These are phyloP conservation scores for Cerioporus squamosus DNA, from an alignment of 1,284 basidiomycete genomes.

Conservation along the genomic window DNA sequence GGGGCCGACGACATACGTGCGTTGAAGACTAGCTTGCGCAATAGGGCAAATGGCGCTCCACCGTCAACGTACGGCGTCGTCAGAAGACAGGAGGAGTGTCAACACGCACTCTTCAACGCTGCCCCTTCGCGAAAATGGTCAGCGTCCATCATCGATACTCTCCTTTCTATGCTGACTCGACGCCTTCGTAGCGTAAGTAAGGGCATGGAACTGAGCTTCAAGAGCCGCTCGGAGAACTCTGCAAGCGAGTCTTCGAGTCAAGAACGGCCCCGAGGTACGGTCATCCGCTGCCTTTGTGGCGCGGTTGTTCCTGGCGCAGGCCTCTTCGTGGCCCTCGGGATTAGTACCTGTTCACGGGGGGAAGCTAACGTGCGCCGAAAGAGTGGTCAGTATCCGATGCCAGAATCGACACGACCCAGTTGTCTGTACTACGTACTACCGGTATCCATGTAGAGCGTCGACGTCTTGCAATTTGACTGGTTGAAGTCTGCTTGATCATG, in stretches of 20 bases:
- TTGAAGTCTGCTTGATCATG: background rate
- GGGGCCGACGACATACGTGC: too few species aligned
- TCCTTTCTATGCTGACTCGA: background rate
- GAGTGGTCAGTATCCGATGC: background rate
- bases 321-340: slow-evolving; percentile 16
- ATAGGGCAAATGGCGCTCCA: too few species aligned
- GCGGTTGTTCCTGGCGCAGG: slow-evolving; percentile 13
- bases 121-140: too few species aligned
- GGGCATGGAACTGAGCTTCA: background rate
- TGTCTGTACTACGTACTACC: too few species aligned
- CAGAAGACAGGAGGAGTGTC: too few species aligned
- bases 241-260: background rate
- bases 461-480: too few species aligned
- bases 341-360: slow-evolving; percentile 8
- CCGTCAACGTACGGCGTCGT: too few species aligned
- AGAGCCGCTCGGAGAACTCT: background rate
- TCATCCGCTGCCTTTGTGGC: background rate
- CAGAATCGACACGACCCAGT: too few species aligned
- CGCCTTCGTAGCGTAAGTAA: too few species aligned
- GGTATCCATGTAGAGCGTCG: too few species aligned
- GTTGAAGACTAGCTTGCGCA: too few species aligned
- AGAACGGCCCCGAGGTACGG: slow-evolving; percentile 13
- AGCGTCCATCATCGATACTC: background rate
- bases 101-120: too few species aligned
- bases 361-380: slow-evolving; percentile 17